Evolutionary conservation across 2,329 filamentous ascomycete genomes (phyloP).

Genomic region (Colletotrichum gloeosporioides): DNA sequence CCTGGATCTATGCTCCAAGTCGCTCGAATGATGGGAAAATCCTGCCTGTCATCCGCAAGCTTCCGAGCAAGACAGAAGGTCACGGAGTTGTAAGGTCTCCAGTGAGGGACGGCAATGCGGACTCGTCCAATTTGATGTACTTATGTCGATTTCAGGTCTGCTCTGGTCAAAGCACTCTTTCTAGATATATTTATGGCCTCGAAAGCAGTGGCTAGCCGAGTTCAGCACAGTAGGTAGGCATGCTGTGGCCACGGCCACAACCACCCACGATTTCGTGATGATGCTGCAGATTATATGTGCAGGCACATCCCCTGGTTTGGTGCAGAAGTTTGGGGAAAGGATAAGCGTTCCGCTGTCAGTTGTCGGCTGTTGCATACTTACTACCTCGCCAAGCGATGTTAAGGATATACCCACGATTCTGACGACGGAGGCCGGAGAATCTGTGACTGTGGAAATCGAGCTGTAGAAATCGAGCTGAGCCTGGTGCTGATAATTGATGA

Average conservation of each 20-base stretch:
- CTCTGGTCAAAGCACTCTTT: background rate
- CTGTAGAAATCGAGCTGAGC: background rate
- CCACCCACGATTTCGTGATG: background rate
- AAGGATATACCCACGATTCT: no score
- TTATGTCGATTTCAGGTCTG: background rate
- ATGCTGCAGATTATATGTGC: background rate
- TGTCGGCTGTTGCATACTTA: background rate
- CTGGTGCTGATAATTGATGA: background rate
- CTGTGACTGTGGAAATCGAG: background rate
- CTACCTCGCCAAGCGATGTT: background rate
- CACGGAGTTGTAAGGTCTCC: accelerated
- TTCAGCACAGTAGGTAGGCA: background rate
- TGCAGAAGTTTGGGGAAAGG: background rate
- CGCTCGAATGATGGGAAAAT: background rate
- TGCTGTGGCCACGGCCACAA: background rate
- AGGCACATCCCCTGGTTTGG: background rate
- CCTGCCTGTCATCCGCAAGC: background rate
- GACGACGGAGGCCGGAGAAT: background rate
- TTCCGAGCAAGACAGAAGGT: accelerated
- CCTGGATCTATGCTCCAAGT: background rate
- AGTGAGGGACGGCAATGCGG: accelerated
- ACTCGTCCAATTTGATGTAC: no score
- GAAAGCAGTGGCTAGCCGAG: background rate
- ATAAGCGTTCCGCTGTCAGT: background rate
- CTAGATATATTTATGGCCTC: accelerated